Conservation (phyloP, 2,329 filamentous ascomycete genomes). For the Fusarium stilboides region DNA sequence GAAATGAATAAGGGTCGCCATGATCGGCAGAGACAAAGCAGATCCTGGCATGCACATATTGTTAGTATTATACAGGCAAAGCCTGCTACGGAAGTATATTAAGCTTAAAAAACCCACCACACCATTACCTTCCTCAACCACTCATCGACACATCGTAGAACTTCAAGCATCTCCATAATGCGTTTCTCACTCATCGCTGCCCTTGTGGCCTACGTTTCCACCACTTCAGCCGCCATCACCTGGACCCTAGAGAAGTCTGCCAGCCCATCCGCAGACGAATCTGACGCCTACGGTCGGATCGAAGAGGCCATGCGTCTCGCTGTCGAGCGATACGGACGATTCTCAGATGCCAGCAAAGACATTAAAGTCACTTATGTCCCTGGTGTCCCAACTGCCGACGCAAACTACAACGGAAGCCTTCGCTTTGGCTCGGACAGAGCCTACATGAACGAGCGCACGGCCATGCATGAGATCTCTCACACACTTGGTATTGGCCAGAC, state of each 20-base stretch:
- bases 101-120: neutral
- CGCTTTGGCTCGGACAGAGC: constrained; percentile 62
- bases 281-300: constrained; percentile 62
- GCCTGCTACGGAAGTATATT: neutral
- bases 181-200: constrained; percentile 52
- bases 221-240: constrained; percentile 56
- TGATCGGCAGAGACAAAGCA: constrained; percentile 20
- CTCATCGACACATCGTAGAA: neutral
- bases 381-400: constrained; percentile 63
- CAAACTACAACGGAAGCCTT: constrained; percentile 62
- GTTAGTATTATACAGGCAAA: constrained; percentile 4
- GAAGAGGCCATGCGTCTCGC: constrained; percentile 60
- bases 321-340: constrained; percentile 57
- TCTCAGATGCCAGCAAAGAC: constrained; percentile 56
- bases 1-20: constrained; percentile 13
- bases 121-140: neutral
- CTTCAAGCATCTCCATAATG: constrained; percentile 47
- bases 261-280: constrained; percentile 60
- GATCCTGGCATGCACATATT: constrained; percentile 2
- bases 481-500: constrained; percentile 65
- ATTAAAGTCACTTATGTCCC: constrained; percentile 60
- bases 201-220: constrained; percentile 50
- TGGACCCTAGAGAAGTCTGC: constrained; percentile 56
- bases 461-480: constrained; percentile 65
- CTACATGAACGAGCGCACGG: constrained; percentile 65